Conservation (phyloP, 163 green algal species). For the Scenedesmus sp. region DNA sequence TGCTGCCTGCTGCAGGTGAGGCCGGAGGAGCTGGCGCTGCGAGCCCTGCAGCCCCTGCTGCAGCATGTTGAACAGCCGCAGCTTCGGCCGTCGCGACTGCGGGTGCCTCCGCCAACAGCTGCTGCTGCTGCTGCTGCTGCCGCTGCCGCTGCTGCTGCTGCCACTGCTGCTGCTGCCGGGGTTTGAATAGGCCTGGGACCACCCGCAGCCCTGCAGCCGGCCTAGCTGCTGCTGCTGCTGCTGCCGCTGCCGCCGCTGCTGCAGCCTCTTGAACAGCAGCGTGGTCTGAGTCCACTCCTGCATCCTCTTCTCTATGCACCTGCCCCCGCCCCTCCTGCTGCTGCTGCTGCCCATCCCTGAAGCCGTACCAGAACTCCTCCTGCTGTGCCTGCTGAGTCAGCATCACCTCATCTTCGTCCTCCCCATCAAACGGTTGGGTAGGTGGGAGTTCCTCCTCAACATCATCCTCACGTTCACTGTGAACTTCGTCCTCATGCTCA, state of each 20-base stretch:
- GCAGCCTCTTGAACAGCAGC: no score
- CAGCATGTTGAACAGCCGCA: no score
- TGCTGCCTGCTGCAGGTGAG: not conserved
- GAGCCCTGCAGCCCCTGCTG: not conserved
- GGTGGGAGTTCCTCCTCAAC: slow-evolving; percentile 14
- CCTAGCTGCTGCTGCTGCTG: not conserved
- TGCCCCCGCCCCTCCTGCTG: not conserved
- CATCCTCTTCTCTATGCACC: not conserved
- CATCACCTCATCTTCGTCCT: not conserved
- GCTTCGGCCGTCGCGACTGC: no score
- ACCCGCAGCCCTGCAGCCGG: not conserved
- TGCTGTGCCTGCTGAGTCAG: slow-evolving; percentile 1
- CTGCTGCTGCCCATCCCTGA: not conserved
- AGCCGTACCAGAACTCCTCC: not conserved
- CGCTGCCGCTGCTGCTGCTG: not conserved
- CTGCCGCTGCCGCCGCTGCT: slow-evolving; percentile 1
- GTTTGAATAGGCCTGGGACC: slow-evolving; percentile 37
- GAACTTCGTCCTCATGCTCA: not conserved
- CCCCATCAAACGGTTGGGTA: not conserved
- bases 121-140: slow-evolving; percentile 10
- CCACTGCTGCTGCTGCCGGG: not conserved
- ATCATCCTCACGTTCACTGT: slow-evolving; percentile 5
- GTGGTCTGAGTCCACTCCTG: not conserved
- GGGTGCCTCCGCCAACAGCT: not conserved
- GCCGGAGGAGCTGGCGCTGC: not conserved